Evolutionary conservation across 768 basidiomycete species (phyloP), one percentile per base, ranked within the genome.

Genomic region (Amanita jacksonii): DNA sequence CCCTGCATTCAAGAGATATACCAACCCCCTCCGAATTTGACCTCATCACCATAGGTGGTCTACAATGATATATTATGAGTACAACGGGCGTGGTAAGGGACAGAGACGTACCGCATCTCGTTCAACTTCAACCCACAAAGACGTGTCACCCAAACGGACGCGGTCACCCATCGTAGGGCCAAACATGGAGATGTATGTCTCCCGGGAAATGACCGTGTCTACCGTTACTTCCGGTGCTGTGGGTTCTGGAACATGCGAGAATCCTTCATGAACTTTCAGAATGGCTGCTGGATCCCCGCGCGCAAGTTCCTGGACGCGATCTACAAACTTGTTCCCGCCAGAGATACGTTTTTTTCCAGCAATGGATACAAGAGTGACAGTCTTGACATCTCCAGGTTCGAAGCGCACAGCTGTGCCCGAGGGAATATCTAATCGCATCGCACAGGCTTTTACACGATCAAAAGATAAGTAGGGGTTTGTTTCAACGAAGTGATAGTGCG

Each of bases 341-440:
- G 79, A 76, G 32, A 92, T 76, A 27, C 76, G 60, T 53, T 75
- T 73, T 1, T 64, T 60, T 0, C 94, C 96, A 12, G 75, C 83
- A 36, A 96, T 85, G 16, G 76, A 61, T 48, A 87, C 85, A 5
- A 98, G 76, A 0, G 74, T 76, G 31, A 98, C 85, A 0, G 88
- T 79, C 65, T 90, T 92, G 30, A 62, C 58, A 52, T 94, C 90
- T 2, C 92, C 90, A 0, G 96, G 94, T 58, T 99, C 96, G 59
- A 99, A 98, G 24, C 96, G 79, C 4, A 96, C 87, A 5, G 96
- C 93, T 0, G 92, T 98, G 5, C 96, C 94, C 0, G 96, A 81
- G 0, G 94, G 67, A 42, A 98, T 96, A 59, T 99, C 91, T 5
- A 99, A 77, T 9, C 86, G 77, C 54, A 79, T 90, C 5, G 85